Base-by-base conservation (phyloP, 768 basidiomycete genomes). In the Termitomyces sp. region DNA sequence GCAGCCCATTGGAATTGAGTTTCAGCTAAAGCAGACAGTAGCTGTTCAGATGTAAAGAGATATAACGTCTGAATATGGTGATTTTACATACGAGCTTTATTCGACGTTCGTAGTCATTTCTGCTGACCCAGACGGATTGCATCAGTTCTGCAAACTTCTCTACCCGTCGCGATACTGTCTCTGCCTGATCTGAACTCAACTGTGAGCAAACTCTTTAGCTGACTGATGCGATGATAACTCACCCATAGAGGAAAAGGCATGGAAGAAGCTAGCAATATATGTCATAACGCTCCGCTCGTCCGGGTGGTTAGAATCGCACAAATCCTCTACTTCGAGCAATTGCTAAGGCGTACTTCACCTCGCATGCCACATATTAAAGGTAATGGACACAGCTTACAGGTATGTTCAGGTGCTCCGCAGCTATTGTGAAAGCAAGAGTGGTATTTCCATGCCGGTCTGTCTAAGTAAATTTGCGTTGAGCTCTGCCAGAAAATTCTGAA, bases 241-340 rank as follows among this genome's bases (percentile, higher is more conserved):
- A 95, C 95, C 93, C 89, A 97, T 95, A 0, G 92, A 88, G 0
- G 95, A 96, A 71, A 99, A 99, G 0, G 96, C 95, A 69, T 98
- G 97, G 80, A 99, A 99, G 74, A 82, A 98, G 66, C 92, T 92
- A 36, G 97, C 97, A 49, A 99, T 89, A 65, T 98, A 98, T 5
- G 95, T 98, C 93, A 98, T 98, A 12, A 98, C 92, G 72, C 91
- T 93, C 40, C 94, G 87, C 74, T 99, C 97, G 71, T 99, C 97
- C 0, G 96, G 96, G 50, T 82, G 83, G n/a, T 77, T 77, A 0
- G 87, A 84, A 68, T 95, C 93, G 64, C 93, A 95, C 33, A 99
- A 72, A 77, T 99, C 97, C 56, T 93, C 89, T 0, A 98, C 96
- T 79, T 99, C 97, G 20, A 99, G 82, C 4, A 99, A 77, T 88